Evolutionary conservation across 768 basidiomycete species (phyloP), one percentile per base, ranked within the genome.

Genomic region (Boletellus ananas): DNA sequence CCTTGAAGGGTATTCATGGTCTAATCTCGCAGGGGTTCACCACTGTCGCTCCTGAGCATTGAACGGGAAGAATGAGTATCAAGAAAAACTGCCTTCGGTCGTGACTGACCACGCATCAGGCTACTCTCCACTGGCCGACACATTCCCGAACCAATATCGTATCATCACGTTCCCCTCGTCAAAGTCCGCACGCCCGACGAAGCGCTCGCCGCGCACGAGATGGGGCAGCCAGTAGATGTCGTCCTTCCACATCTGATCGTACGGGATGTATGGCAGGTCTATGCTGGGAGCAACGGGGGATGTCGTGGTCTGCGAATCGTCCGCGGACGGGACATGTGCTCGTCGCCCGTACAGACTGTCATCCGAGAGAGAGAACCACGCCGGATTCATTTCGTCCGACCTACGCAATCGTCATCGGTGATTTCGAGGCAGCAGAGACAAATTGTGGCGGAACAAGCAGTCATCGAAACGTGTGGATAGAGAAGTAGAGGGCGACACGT

Each of bases 371-470:
- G 75, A 68, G 62, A 90, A 92, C 91, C 91, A 94, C 59, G 81
- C 63, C 0, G 92, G 92, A 17, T 75, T 75, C 91, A 94, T 94
- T 63, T 94, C 92, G 29, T 94, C 90, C 0, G 87, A 82, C 58
- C 91, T 94, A 53, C 2, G n/a, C 29, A 11, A 37, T 18, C 17
- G 6, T 8, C 17, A 23, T 34, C 17, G n/a, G 17, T 3, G 16
- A 34, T 20, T 38, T 9, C 21, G 21, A 25, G 40, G 36, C 16
- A 6, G 17, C 29, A 3, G 8, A 29, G 29, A 11, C 29, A 43
- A 17, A n/a, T 29, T 20, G 5, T 11, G 17, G 40, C 10, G 10
- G 12, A n/a, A 13, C 23, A 23, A 23, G 23, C 23, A 6, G 23
- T 23, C 23, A 23, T 23, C 23, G 6, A 23, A 3, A 23, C 23